phyloP scores from a whole-genome alignment of 2,329 filamentous ascomycete genomes.

The Shiraia bambusicola region DNA sequence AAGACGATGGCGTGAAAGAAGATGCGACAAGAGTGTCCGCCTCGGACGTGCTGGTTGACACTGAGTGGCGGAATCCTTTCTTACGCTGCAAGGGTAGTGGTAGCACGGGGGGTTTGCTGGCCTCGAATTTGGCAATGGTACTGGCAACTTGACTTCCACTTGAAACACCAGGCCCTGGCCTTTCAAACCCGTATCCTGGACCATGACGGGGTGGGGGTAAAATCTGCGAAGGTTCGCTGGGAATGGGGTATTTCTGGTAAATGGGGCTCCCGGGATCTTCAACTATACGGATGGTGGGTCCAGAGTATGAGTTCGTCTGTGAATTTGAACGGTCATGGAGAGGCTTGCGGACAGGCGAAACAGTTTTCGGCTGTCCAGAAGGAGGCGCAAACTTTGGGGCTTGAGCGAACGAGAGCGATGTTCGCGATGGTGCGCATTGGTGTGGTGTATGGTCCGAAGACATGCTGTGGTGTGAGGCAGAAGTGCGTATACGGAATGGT shows the following conservation, averaged over 20 bases:
- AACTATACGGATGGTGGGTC: conserved; percentile 46
- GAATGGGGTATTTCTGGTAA: conserved; percentile 45
- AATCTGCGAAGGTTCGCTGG: conserved; percentile 44
- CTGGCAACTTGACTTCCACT: conserved; percentile 39
- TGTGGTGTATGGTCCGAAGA: conserved; percentile 26
- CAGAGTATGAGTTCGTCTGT: conserved; percentile 40
- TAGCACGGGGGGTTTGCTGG: conserved; percentile 31
- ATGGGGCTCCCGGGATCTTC: conserved; percentile 38
- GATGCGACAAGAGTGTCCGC: conserved; percentile 42
- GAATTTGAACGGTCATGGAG: conserved; percentile 44
- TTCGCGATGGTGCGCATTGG: conserved; percentile 30
- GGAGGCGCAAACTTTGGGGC: conserved; percentile 37
- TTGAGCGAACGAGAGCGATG: conserved; percentile 26
- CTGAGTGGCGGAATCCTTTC: conserved; percentile 41
- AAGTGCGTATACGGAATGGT: conserved; percentile 24
- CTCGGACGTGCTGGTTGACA: conserved; percentile 43
- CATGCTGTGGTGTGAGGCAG: conserved; percentile 31
- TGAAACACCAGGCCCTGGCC: conserved; percentile 44
- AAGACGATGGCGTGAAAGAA: conserved; percentile 40
- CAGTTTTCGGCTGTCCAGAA: conserved; percentile 26
- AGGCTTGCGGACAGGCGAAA: conserved; percentile 38
- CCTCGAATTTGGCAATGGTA: conserved; percentile 42
- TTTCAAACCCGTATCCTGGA: conserved; percentile 43
- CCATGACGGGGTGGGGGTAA: conserved; percentile 42
- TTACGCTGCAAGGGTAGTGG: conserved; percentile 37